A percentile compares a stretch with the other conserved stretches of the same genome.
Conservation (phyloP, 2,329 filamentous ascomycete genomes). For the Aspergillus nomiae region DNA sequence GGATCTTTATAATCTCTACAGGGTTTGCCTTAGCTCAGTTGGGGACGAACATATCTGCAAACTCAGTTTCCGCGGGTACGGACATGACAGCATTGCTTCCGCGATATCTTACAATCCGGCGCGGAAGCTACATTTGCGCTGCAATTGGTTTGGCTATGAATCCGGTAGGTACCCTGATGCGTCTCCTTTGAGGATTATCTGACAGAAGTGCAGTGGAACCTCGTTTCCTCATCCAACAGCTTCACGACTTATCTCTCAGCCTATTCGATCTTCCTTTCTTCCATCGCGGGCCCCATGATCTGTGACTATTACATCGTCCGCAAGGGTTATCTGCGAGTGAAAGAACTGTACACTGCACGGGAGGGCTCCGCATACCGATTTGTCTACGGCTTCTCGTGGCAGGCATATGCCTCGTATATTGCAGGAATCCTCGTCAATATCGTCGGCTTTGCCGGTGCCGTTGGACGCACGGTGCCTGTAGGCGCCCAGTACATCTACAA, state of each 20-base stretch:
- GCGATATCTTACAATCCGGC: conserved; percentile 79
- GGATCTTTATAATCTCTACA: conserved; percentile 71
- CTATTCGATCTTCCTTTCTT: conserved; percentile 91
- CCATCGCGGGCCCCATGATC: conserved; percentile 88
- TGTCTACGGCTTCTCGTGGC: conserved; percentile 74
- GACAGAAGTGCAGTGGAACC: conserved; percentile 53
- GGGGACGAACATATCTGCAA: conserved; percentile 85
- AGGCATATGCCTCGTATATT: conserved; percentile 80
- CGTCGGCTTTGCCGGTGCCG: conserved; percentile 82
- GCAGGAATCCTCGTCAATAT: conserved; percentile 85
- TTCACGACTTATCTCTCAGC: conserved; percentile 91
- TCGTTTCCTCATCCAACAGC: conserved; percentile 73
- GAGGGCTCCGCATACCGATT: conserved; percentile 68
- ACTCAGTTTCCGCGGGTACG: conserved; percentile 79
- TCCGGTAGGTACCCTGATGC: conserved; percentile 54
- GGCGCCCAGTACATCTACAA: conserved; percentile 87
- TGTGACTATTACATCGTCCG: conserved; percentile 87
- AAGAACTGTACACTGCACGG: conserved; percentile 75
- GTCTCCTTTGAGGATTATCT: not conserved
- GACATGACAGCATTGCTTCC: conserved; percentile 81
- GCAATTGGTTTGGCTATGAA: conserved; percentile 80
- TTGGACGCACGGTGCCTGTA: conserved; percentile 70
- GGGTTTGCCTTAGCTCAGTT: conserved; percentile 79
- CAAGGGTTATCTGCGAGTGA: conserved; percentile 76
- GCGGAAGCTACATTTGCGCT: conserved; percentile 85